These are phyloP conservation scores for Starmera caribaea DNA, from an alignment of 805 yeast genomes.

Conservation along the genomic window DNA sequence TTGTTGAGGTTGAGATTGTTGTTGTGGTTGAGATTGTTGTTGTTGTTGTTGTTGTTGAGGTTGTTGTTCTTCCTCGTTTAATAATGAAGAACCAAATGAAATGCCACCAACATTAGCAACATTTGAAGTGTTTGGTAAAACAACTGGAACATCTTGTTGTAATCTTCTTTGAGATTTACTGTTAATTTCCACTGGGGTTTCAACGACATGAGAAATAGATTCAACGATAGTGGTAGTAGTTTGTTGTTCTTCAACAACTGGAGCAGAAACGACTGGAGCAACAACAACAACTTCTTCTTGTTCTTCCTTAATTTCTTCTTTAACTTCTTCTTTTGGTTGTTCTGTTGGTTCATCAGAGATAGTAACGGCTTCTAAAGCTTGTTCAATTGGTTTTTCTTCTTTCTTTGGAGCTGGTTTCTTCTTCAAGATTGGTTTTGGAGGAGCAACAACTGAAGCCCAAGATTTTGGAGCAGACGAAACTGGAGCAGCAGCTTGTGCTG, in stretches of 20 bases:
- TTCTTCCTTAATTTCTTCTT: slow-evolving; percentile 1
- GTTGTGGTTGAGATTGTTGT: slow-evolving; percentile 9
- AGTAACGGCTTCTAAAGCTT: slow-evolving; percentile 3
- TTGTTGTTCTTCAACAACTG: slow-evolving; percentile 5
- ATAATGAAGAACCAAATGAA: slow-evolving; percentile 51
- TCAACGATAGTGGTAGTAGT: slow-evolving; percentile 4
- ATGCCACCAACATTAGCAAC: slow-evolving; percentile 39
- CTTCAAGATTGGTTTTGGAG: slow-evolving; percentile 31
- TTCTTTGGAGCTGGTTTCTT: slow-evolving; percentile 20
- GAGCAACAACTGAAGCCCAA: slow-evolving; percentile 59
- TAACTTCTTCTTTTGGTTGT: slow-evolving; percentile 8
- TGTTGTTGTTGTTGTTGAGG: slow-evolving; percentile 14
- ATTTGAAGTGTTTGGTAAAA: slow-evolving; percentile 41
- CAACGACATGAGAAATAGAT: slow-evolving; percentile 5
- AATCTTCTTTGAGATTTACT: slow-evolving; percentile 24
- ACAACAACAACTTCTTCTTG: slow-evolving; percentile 13
- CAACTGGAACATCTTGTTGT: slow-evolving; percentile 34
- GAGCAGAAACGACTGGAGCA: slow-evolving; percentile 3
- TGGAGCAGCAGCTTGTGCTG: slow-evolving; percentile 11
- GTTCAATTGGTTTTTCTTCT: slow-evolving; percentile 3
- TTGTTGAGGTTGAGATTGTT: slow-evolving; percentile 12
- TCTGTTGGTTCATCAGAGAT: slow-evolving; percentile 9
- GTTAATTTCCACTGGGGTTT: slow-evolving; percentile 11
- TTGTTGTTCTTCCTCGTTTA: slow-evolving; percentile 31
- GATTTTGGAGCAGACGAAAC: slow-evolving; percentile 30